Base-by-base conservation (phyloP, 2,329 filamentous ascomycete genomes). In the Fusarium staphyleae region DNA sequence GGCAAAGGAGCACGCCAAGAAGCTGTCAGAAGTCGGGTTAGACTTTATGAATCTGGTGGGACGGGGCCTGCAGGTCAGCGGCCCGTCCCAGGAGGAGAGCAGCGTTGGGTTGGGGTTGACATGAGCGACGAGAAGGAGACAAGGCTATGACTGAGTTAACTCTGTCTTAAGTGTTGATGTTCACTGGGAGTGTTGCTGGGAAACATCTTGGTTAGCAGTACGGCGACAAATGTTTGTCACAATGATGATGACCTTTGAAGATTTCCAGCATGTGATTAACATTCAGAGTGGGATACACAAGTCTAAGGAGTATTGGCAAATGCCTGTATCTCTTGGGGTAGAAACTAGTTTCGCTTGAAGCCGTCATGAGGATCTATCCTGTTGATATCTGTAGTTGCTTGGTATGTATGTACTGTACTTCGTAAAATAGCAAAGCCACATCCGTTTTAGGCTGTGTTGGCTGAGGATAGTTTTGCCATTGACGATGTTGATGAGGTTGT, bases 21-120 rank as follows among this genome's bases (percentile, higher is more conserved):
- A 95, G 78, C 77, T 99, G 52, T 83, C 84, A 5, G 90, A 96
- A 55, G 93, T 97, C 16, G 93, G 93, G 0, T 77, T 99, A 26
- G 93, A 99, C 72, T 98, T 99, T 70, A 85, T 83, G 49, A 90
- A 90, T 62, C 74, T 98, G 49, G 87, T 97, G 12, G 90, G 89
- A 13, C 81, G 81, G 60, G 85, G 81, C 32, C 64, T 79, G 36
- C 68, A 74, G 19, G 33, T 36, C 68, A 68, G 39, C 62, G 65
- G 39, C 62, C 65, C 12, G 57, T 26, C 36, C 10, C 51, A 60
- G 19, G 41, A 53, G 19, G 42, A 62, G 40, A 46, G 44, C n/a
- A 44, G 62, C 13, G 59, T 71, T 41, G 72, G 71, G 15, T 51
- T 72, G 40, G 72, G 71, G 2, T 42, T 73, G 37, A 63, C 69